Evolutionary conservation across 2,329 filamentous ascomycete genomes (phyloP).

Genomic region (Verticillium longisporum): DNA sequence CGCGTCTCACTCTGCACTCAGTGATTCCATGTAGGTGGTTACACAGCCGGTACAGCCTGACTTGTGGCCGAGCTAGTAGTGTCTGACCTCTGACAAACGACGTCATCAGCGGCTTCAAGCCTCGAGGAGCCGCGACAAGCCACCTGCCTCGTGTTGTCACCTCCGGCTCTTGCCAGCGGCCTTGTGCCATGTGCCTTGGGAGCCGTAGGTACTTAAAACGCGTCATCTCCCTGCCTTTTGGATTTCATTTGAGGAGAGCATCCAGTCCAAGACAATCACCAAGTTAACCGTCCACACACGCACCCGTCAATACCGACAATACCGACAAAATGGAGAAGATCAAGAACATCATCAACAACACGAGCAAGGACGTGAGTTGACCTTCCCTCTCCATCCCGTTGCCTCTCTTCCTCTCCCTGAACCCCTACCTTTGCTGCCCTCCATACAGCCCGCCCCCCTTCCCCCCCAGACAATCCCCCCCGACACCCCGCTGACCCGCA

Average conservation of each 20-base stretch:
- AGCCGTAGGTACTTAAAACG: not conserved
- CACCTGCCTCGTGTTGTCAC: not conserved
- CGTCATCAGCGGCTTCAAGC: not conserved
- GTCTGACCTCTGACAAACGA: not conserved
- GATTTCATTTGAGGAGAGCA: not conserved
- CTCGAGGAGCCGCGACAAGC: not conserved
- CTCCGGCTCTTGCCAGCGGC: too few relatives aligned
- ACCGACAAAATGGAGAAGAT: conserved; percentile 10
- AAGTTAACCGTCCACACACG: not conserved
- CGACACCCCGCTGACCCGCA: conserved; percentile 4
- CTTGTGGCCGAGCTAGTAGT: too few relatives aligned
- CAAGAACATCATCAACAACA: conserved; percentile 13
- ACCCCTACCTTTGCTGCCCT: too few relatives aligned
- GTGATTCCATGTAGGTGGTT: too few relatives aligned
- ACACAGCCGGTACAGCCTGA: too few relatives aligned
- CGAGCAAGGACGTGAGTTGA: conserved; percentile 9
- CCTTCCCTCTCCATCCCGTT: too few relatives aligned
- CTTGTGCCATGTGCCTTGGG: not conserved
- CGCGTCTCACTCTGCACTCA: too few relatives aligned
- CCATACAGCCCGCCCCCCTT: too few relatives aligned
- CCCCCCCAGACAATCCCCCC: too few relatives aligned
- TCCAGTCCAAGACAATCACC: not conserved
- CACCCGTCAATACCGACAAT: too few relatives aligned
- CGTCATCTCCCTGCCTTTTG: not conserved
- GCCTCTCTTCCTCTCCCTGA: not conserved